These are phyloP conservation scores for Esteya vermicola DNA, from an alignment of 2,329 filamentous ascomycete genomes.

Conservation along the genomic window DNA sequence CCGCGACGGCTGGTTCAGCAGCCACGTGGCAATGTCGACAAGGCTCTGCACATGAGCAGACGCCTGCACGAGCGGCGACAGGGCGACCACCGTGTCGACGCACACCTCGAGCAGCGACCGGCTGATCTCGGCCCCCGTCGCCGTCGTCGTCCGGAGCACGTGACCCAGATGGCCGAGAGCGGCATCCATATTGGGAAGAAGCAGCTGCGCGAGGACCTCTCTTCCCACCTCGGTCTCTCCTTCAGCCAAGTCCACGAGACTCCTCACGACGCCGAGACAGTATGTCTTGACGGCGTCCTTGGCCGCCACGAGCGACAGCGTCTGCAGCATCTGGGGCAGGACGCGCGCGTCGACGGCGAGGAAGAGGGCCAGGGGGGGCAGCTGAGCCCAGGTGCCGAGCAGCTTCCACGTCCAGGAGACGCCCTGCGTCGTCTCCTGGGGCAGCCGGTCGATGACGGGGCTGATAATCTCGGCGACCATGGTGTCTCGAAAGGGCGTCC, in stretches of 20 bases:
- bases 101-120: conserved; percentile 67
- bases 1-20: conserved; percentile 73
- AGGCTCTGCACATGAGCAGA: conserved; percentile 60
- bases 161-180: conserved; percentile 27
- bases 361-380: conserved; percentile 52
- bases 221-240: conserved; percentile 30
- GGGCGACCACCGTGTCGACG: conserved; percentile 63
- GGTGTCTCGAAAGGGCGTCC: conserved; percentile 53
- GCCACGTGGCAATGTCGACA: conserved; percentile 64
- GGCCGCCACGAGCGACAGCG: conserved; percentile 49
- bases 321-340: conserved; percentile 58
- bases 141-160: conserved; percentile 5
- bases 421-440: conserved; percentile 76
- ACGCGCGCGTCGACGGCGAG: conserved; percentile 48
- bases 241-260: conserved; percentile 47
- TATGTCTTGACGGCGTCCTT: conserved; percentile 76
- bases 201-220: conserved; percentile 35
- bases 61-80: conserved; percentile 55
- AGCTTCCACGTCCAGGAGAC: conserved; percentile 72
- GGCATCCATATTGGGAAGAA: conserved; percentile 41
- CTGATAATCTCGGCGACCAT: conserved; percentile 65
- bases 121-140: conserved; percentile 27
- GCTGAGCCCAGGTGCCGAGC: conserved; percentile 65
- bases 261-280: conserved; percentile 60
- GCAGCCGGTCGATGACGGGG: conserved; percentile 63